A percentile compares a stretch with the other conserved stretches of the same genome.
Evolutionary conservation across 2,329 filamentous ascomycete species (phyloP).

Genomic region (Colletotrichum lupini): DNA sequence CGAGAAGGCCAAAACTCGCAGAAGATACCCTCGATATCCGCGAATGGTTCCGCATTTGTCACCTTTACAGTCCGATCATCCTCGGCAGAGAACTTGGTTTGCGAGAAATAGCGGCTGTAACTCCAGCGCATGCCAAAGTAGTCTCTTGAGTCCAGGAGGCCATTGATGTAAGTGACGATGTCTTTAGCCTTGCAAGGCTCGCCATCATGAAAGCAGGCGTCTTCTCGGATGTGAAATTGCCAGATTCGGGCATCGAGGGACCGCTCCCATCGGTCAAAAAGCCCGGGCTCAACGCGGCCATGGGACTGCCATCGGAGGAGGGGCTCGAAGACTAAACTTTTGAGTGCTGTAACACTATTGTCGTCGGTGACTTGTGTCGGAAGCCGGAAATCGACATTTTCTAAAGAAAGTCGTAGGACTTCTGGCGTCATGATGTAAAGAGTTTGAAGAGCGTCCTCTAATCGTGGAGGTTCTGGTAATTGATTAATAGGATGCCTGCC

Average conservation of each 20-base stretch:
- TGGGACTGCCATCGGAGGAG: conserved; percentile 17
- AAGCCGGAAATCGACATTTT: conserved; percentile 28
- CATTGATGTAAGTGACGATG: conserved; percentile 1
- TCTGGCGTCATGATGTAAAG: conserved; percentile 18
- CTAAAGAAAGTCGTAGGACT: conserved; percentile 5
- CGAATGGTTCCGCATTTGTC: not conserved
- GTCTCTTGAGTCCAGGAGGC: conserved; percentile 17
- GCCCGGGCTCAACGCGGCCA: not conserved
- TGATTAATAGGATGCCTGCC: not conserved
- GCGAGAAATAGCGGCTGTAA: conserved; percentile 17
- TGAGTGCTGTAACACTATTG: conserved; percentile 17
- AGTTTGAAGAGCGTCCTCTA: not conserved
- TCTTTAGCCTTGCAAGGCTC: not conserved
- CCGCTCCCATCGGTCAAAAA: conserved; percentile 16
- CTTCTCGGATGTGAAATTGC: conserved; percentile 15
- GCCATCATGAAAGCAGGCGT: conserved; percentile 15
- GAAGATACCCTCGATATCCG: conserved; percentile 7
- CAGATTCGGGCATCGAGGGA: conserved; percentile 11
- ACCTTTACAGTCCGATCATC: not conserved
- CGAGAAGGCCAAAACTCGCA: conserved; percentile 23
- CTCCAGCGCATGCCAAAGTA: conserved; percentile 31
- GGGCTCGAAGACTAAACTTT: conserved; percentile 26
- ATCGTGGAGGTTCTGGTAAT: not conserved
- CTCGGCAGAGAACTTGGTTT: not conserved
- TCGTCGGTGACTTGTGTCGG: conserved; percentile 26